These are phyloP conservation scores for Hymenoscyphus infarciens DNA, from an alignment of 2,329 filamentous ascomycete genomes.

Conservation along the genomic window DNA sequence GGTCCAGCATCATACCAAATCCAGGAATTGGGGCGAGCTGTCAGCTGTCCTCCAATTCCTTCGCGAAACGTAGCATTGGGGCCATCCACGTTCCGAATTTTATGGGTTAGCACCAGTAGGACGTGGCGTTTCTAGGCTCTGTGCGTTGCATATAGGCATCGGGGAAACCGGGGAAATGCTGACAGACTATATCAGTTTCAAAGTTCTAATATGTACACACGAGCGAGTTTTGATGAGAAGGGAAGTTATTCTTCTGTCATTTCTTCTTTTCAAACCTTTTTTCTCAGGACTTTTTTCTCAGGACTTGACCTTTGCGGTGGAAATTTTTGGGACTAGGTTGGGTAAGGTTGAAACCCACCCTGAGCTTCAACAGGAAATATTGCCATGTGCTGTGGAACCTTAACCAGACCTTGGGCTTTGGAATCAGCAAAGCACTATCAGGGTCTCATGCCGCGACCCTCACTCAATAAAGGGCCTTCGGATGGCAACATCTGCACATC, in stretches of 20 bases:
- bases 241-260: not conserved
- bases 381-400: not conserved
- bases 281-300: not conserved
- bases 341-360: too few relatives aligned
- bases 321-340: too few relatives aligned
- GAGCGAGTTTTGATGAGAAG: not conserved
- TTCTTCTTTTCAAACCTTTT: not conserved
- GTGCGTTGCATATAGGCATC: not conserved
- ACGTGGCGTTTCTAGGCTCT: conserved; percentile 2
- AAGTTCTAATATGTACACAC: not conserved
- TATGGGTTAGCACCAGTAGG: too few relatives aligned
- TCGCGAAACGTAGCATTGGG: not conserved
- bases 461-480: not conserved
- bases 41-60: not conserved
- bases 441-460: not conserved
- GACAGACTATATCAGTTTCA: not conserved
- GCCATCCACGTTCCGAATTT: not conserved
- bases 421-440: not conserved
- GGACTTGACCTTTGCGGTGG: not conserved
- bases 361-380: not conserved
- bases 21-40: conserved; percentile 1
- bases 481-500: not conserved
- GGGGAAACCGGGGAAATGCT: not conserved
- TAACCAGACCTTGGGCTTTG: not conserved
- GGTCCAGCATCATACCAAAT: not conserved